These are phyloP conservation scores for Infundibulicybe gibba DNA, from an alignment of 768 basidiomycete genomes.

Conservation along the genomic window DNA sequence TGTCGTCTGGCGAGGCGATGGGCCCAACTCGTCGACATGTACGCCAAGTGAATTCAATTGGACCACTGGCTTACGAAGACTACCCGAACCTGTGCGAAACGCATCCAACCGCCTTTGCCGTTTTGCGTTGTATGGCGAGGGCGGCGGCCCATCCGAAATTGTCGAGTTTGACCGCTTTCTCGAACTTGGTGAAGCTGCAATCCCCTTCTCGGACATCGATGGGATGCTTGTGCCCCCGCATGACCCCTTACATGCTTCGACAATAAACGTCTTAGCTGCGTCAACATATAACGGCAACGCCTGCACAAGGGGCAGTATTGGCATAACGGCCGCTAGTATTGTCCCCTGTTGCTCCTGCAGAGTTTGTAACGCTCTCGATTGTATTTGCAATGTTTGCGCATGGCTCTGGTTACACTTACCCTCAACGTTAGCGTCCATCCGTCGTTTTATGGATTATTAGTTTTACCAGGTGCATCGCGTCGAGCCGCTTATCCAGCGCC, in stretches of 20 bases:
- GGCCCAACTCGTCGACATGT: too few species aligned
- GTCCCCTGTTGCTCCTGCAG: constrained; percentile 61
- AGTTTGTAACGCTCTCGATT: constrained; percentile 52
- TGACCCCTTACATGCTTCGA: constrained; percentile 23
- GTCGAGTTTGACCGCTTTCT: constrained; percentile 16
- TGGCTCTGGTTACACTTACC: constrained; percentile 50
- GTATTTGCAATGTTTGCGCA: constrained; percentile 44
- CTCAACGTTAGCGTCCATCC: not conserved
- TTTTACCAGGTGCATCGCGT: constrained; percentile 49
- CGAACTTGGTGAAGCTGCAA: constrained; percentile 1
- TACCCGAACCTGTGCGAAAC: too few species aligned
- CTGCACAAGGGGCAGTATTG: constrained; percentile 60
- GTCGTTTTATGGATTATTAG: not conserved
- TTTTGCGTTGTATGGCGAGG: constrained; percentile 8
- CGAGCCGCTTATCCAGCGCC: constrained; percentile 50
- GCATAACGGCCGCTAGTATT: constrained; percentile 50
- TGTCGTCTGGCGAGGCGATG: too few species aligned
- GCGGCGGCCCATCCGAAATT: constrained; percentile 8
- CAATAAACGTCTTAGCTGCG: constrained; percentile 27
- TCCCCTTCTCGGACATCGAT: constrained; percentile 3
- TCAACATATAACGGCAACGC: constrained; percentile 57
- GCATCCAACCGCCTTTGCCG: not conserved
- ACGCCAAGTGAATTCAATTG: too few species aligned
- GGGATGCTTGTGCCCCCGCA: constrained; percentile 3
- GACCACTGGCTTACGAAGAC: too few species aligned